A percentile compares a stretch with the other conserved stretches of the same genome.
Evolutionary conservation across 164 flowering plant species (phyloP).

Genomic region (Chimonanthus salicifolius): DNA sequence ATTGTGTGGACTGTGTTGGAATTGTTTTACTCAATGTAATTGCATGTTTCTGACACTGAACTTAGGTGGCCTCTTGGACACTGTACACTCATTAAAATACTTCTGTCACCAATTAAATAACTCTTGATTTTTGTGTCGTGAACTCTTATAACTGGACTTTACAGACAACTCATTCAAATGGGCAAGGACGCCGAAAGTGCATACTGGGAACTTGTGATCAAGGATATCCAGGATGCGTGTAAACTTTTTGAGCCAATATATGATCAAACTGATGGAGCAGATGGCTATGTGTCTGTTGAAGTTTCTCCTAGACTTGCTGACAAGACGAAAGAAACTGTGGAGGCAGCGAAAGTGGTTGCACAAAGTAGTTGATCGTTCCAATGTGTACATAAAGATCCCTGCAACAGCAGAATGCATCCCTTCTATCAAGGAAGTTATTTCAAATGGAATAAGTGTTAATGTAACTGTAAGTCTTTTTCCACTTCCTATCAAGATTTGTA

Average conservation of each 20-base stretch:
- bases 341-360: conserved; percentile 97
- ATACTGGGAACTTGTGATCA: conserved; percentile 97
- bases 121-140: neutral
- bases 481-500: neutral
- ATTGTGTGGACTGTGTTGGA: too few species aligned
- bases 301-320: conserved; percentile 94
- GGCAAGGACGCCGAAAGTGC: conserved; percentile 85
- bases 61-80: too few species aligned
- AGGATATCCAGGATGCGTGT: conserved; percentile 99
- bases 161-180: conserved; percentile 74
- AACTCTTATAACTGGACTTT: conserved; percentile 15
- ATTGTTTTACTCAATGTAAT: too few species aligned
- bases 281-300: conserved; percentile 99
- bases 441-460: conserved; percentile 89
- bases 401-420: conserved; percentile 90
- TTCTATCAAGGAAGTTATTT: conserved; percentile 81
- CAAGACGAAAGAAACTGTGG: conserved; percentile 81
- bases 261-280: conserved; percentile 83
- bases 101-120: too few species aligned
- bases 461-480: conserved; percentile 73
- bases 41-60: too few species aligned
- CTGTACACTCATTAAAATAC: too few species aligned
- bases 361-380: conserved; percentile 66
- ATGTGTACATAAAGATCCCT: conserved; percentile 96
- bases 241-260: conserved; percentile 88